Conservation (phyloP, 2,329 filamentous ascomycete genomes). For the Knufia fluminis region DNA sequence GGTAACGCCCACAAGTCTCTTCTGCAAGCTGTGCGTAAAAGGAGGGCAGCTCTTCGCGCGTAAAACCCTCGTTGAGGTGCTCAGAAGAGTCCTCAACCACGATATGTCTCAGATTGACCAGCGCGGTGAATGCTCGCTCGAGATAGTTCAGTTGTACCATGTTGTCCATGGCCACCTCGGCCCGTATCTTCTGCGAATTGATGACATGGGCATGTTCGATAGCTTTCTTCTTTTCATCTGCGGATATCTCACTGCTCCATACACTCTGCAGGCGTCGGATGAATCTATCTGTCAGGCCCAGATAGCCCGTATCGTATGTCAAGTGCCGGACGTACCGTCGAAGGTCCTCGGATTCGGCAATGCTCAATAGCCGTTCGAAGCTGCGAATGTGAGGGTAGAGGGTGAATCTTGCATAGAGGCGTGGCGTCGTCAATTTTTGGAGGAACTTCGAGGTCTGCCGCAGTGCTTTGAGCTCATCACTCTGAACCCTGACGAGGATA, state of each 20-base stretch:
- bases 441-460: not conserved
- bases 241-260: not conserved
- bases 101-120: not conserved
- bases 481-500: not conserved
- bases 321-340: not conserved
- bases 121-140: not conserved
- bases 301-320: not conserved
- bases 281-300: not conserved
- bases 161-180: not conserved
- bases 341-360: not conserved
- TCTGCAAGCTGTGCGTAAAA: slow-evolving; percentile 5
- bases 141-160: slow-evolving; percentile 1
- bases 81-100: not conserved
- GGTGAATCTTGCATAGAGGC: not conserved
- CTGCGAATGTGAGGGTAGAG: slow-evolving; percentile 3
- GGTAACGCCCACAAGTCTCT: slow-evolving; percentile 2
- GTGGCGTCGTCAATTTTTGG: not conserved
- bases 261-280: not conserved
- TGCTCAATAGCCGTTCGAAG: slow-evolving; percentile 2
- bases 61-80: not conserved
- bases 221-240: not conserved
- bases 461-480: not conserved
- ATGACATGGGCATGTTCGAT: not conserved
- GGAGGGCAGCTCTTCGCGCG: not conserved
- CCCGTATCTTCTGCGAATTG: not conserved